Conservation (phyloP, 805 yeast genomes). For the Nakazawaea holstii region DNA sequence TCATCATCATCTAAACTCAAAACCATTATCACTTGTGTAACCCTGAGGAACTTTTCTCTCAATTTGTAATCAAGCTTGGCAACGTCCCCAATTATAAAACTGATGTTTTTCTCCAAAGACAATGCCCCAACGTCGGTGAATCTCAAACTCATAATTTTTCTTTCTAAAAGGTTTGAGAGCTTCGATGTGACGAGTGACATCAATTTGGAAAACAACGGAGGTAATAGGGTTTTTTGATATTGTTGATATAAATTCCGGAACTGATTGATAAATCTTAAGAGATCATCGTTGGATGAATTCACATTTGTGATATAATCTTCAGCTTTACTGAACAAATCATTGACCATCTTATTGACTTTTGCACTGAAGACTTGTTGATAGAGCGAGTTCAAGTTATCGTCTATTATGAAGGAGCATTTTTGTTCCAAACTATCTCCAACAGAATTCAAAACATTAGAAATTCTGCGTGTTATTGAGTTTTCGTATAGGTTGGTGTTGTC, state of each 20-base stretch:
- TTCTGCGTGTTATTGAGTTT: conserved; percentile 3
- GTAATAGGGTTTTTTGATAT: conserved; percentile 52
- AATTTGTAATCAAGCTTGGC: conserved; percentile 69
- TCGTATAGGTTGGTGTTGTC: conserved; percentile 9
- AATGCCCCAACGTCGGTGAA: conserved; percentile 20
- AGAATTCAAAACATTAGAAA: background rate
- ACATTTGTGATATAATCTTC: conserved; percentile 27
- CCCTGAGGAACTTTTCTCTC: conserved; percentile 71
- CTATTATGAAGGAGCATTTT: conserved; percentile 31
- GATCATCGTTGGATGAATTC: conserved; percentile 18
- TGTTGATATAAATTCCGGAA: conserved; percentile 70
- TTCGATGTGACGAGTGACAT: conserved; percentile 4
- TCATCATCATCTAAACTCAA: conserved; percentile 75
- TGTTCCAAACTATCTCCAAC: conserved; percentile 13
- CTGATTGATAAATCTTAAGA: conserved; percentile 45
- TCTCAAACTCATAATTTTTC: conserved; percentile 60
- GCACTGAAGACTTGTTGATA: conserved; percentile 31
- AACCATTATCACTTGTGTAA: conserved; percentile 79
- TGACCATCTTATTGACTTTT: conserved; percentile 28
- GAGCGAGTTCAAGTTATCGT: conserved; percentile 36
- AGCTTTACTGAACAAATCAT: conserved; percentile 31
- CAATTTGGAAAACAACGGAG: conserved; percentile 13
- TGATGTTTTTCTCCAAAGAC: conserved; percentile 68
- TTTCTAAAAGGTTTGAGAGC: conserved; percentile 55
- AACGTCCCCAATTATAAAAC: conserved; percentile 65